A percentile compares a stretch with the other conserved stretches of the same genome.
Evolutionary conservation across 139 green algal species (phyloP).

Genomic region (Auxenochlorella pyrenoidosa): DNA sequence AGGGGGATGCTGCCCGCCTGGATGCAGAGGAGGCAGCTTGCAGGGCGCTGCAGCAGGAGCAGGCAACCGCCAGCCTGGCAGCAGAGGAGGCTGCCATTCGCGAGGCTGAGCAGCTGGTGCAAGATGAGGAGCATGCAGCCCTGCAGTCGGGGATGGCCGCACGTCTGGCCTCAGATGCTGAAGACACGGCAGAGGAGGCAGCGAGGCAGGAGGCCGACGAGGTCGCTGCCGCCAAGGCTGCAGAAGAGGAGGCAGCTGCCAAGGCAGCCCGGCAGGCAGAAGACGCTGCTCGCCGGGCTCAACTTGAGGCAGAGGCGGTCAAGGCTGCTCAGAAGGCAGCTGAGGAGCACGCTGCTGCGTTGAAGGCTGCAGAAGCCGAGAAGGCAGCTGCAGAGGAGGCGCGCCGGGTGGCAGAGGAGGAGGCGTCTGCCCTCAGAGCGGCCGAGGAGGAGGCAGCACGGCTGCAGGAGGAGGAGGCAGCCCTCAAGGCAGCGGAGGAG

Average conservation of each 20-base stretch:
- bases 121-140: too few relatives aligned
- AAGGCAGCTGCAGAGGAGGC: neutral
- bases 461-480: neutral
- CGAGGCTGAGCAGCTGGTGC: too few relatives aligned
- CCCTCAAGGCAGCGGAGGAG: neutral
- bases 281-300: neutral
- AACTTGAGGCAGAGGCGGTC: neutral
- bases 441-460: neutral
- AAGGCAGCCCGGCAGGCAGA: neutral
- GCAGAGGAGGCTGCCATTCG: neutral
- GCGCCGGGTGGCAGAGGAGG: neutral
- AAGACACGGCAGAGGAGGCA: neutral
- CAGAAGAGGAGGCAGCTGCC: neutral
- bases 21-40: neutral
- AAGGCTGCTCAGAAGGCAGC: neutral
- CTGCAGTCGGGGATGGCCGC: too few relatives aligned
- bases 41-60: neutral
- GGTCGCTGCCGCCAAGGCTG: neutral
- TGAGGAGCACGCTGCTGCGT: neutral
- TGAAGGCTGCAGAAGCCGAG: neutral
- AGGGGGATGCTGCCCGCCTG: neutral
- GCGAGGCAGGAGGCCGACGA: neutral
- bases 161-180: too few relatives aligned
- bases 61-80: neutral
- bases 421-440: too few relatives aligned